Conservation (phyloP, 352 stramenopile species). For the Pythium scleroteichum region DNA sequence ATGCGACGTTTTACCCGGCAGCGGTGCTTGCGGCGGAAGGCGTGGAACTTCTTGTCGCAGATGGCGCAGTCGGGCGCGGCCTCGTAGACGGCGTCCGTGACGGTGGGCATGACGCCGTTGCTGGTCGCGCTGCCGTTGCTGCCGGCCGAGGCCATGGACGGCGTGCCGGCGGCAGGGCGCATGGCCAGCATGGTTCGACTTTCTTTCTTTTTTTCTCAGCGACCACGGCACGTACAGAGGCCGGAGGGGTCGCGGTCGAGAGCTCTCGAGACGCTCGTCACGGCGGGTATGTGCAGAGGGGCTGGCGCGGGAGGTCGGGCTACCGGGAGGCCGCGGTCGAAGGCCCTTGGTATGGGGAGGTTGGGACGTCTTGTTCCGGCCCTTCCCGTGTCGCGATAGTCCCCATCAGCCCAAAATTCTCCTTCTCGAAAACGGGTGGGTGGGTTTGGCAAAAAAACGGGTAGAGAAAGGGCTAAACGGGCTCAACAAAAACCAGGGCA, state of each 20-base stretch:
- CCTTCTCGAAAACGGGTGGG: slow-evolving; percentile 7
- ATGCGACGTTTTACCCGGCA: slow-evolving; percentile 68
- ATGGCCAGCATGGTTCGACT: slow-evolving; percentile 17
- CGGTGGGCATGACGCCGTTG: slow-evolving; percentile 15
- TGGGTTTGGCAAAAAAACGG: slow-evolving; percentile 4
- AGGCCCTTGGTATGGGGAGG: slow-evolving; percentile 10
- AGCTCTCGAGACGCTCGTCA: neutral
- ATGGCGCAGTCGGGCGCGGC: slow-evolving; percentile 65
- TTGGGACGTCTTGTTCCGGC: neutral
- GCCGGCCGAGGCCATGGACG: slow-evolving; percentile 6
- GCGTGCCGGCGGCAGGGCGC: slow-evolving; percentile 16
- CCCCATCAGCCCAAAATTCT: slow-evolving; percentile 1
- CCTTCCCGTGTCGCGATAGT: slow-evolving; percentile 2
- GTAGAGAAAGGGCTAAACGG: neutral
- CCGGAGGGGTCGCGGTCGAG: neutral
- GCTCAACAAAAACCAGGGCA: no score
- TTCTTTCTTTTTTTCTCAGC: slow-evolving; percentile 2
- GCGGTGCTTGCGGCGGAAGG: slow-evolving; percentile 82
- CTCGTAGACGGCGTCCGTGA: slow-evolving; percentile 45
- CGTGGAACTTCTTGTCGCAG: slow-evolving; percentile 87
- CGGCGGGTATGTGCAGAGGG: no score
- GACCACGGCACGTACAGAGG: neutral
- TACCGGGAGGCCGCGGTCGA: no score
- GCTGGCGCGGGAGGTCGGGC: no score
- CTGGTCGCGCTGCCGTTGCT: slow-evolving; percentile 14